Base-by-base conservation (phyloP, 805 yeast genomes). In the Lipomyces kockii region DNA sequence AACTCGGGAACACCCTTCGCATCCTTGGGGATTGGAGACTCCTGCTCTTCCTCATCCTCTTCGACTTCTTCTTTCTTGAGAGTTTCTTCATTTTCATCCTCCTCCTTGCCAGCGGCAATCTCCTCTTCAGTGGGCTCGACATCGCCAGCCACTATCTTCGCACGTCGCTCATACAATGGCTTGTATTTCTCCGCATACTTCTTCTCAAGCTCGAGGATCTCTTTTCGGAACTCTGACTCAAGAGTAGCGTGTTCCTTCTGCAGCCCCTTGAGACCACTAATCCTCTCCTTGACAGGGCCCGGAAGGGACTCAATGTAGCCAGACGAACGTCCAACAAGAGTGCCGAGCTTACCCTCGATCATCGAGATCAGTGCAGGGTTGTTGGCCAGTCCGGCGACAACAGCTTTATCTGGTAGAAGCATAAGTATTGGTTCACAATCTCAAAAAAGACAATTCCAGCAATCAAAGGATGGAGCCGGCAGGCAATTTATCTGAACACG, bases 211-310 rank as follows among this genome's bases (percentile, higher is more conserved):
- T 86, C 91, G 75, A 92, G 84, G 77, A 95, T 83, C 77, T 93
- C 97, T 74, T 87, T 86, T 79, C 94, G 98, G 81, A 92, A 95
- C 74, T 94, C 91, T 63, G 91, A 92, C 80, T 95, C 98, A 75
- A 93, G 81, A 73, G 87, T 85, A 82, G 90, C 87, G 78, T 93
- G 92, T 73, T 86, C 85, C 70, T 84, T 85, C 80, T 95, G 97
- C 66, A 93, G 79, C 11, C 90, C 83, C 82, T 93, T 93, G 78
- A 95, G 84, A 0, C 95, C 97, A 71, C 83, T 85, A 51, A 95
- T 89, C 73, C 97, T 84, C 71, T 87, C 84, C 79, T 89, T 89
- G 64, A 93, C 91, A 12, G 80, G 79, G 71, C 83, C 83, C 22
- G 98, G 92, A 74, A 95, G 85, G 9, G 85, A 80, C 66, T 87